These are phyloP conservation scores for Blastomyces parvus DNA, from an alignment of 2,329 filamentous ascomycete species.

Conservation along the genomic window DNA sequence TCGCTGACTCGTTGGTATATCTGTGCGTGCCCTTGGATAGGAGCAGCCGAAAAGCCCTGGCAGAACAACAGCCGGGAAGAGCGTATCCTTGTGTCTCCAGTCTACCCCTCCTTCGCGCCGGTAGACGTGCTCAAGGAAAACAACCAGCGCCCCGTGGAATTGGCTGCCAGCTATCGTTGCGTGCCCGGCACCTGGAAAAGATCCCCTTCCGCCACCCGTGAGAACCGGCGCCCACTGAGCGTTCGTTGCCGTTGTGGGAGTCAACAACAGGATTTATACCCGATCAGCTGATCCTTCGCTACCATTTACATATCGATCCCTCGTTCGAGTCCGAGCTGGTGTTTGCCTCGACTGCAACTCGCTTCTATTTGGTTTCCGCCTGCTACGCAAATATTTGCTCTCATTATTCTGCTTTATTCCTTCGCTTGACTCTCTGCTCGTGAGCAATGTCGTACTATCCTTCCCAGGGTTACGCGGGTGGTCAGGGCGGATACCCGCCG, in stretches of 20 bases:
- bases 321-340: not conserved
- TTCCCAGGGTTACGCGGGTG: constrained; percentile 45
- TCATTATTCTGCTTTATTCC: not conserved
- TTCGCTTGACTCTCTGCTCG: constrained; percentile 12
- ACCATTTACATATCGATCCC: not conserved
- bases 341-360: not conserved
- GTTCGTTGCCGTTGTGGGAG: not conserved
- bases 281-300: constrained; percentile 2
- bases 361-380: not conserved
- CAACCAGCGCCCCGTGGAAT: not conserved
- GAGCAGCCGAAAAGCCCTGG: not conserved
- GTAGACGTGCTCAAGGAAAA: not conserved
- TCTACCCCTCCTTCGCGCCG: constrained; percentile 2
- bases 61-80: not conserved
- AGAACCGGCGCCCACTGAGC: not conserved
- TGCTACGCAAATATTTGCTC: not conserved
- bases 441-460: constrained; percentile 55
- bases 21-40: not conserved
- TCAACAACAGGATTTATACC: not conserved
- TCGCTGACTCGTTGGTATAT: not conserved
- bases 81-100: not conserved
- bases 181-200: not conserved
- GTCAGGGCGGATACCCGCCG: constrained; percentile 42
- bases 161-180: not conserved
- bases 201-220: not conserved